Evolutionary conservation across 2,329 filamentous ascomycete species (phyloP).

Genomic region (Stemphylium lycopersici): DNA sequence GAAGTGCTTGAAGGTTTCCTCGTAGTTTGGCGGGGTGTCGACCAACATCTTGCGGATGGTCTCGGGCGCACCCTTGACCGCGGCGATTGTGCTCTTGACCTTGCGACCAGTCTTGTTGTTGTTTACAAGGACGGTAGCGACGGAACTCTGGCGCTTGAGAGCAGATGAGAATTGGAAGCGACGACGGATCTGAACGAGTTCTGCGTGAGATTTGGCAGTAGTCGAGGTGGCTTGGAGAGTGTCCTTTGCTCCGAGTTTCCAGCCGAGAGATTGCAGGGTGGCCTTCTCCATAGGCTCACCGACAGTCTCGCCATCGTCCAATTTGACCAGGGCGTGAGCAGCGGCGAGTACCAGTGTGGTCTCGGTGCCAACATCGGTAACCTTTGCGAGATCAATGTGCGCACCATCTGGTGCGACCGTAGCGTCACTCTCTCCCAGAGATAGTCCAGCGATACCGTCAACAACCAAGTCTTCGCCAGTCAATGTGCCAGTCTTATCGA

Average conservation of each 20-base stretch:
- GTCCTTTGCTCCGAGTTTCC: slow-evolving; percentile 91
- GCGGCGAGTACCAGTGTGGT: slow-evolving; percentile 94
- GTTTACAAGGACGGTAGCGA: slow-evolving; percentile 78
- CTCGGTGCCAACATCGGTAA: slow-evolving; percentile 73
- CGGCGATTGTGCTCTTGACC: slow-evolving; percentile 85
- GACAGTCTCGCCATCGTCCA: slow-evolving; percentile 96
- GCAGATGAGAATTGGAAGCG: slow-evolving; percentile 98
- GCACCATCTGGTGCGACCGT: slow-evolving; percentile 78
- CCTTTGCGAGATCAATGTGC: slow-evolving; percentile 76
- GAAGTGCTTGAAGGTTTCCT: slow-evolving; percentile 98
- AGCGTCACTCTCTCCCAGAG: slow-evolving; percentile 70
- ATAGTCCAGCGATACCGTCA: slow-evolving; percentile 91
- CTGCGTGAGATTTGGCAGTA: slow-evolving; percentile 59
- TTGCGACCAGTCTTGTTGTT: slow-evolving; percentile 77
- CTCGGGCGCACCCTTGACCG: slow-evolving; percentile 95
- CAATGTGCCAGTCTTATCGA: slow-evolving; percentile 97
- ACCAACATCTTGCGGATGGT: slow-evolving; percentile 94
- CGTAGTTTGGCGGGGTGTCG: slow-evolving; percentile 82
- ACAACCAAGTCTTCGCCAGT: slow-evolving; percentile 97
- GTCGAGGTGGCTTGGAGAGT: slow-evolving; percentile 73
- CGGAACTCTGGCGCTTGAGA: slow-evolving; percentile 92
- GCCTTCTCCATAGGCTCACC: slow-evolving; percentile 99
- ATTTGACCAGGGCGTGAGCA: slow-evolving; percentile 91
- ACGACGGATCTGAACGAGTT: slow-evolving; percentile 91
- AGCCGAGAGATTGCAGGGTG: slow-evolving; percentile 85